A percentile compares a stretch with the other conserved stretches of the same genome.
Conservation (phyloP, 352 stramenopile species). For the Thalassiosira hispida region DNA sequence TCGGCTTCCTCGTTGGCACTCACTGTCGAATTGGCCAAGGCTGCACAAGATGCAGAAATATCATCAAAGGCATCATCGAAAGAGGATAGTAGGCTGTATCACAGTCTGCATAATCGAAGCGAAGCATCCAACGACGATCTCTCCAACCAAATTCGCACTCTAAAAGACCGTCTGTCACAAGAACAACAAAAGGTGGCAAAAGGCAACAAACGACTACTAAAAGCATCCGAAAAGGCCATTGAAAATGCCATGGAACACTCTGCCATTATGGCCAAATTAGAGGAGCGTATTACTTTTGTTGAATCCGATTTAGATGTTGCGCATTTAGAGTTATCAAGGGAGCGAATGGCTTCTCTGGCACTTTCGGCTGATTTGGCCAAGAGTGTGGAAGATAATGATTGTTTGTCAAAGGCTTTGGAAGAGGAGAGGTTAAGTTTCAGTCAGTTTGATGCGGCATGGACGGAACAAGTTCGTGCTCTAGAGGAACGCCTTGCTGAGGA, state of each 20-base stretch:
- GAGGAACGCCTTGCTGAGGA: constrained; percentile 28
- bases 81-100: too few species aligned
- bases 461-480: constrained; percentile 9
- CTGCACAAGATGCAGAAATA: too few species aligned
- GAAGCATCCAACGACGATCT: too few species aligned
- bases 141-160: too few species aligned
- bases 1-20: too few species aligned
- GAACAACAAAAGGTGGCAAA: too few species aligned
- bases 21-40: too few species aligned
- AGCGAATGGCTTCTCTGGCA: background rate
- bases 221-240: background rate
- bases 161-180: too few species aligned
- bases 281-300: background rate
- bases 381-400: background rate
- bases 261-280: background rate
- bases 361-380: constrained; percentile 2
- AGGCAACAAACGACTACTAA: too few species aligned
- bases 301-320: background rate
- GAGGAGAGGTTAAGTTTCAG: constrained; percentile 9
- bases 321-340: background rate
- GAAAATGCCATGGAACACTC: constrained; percentile 11
- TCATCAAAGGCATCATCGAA: too few species aligned
- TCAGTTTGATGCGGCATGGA: background rate
- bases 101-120: too few species aligned
- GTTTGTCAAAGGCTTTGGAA: too few species aligned